Evolutionary conservation across 805 yeast species (phyloP).

Genomic region (Candida wancherniae): DNA sequence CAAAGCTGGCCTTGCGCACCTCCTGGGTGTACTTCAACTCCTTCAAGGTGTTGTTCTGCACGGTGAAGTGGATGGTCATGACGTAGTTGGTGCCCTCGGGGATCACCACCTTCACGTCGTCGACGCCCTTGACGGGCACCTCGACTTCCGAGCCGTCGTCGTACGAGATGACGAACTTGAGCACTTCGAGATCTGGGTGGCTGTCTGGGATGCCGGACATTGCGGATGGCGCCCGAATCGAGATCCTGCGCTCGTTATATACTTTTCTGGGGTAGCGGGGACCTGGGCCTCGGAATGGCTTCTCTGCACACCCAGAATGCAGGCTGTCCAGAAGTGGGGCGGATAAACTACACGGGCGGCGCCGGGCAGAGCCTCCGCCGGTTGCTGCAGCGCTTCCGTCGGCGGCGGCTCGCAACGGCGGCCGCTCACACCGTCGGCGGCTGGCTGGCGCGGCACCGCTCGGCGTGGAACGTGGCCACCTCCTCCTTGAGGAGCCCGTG

Average conservation of each 20-base stretch:
- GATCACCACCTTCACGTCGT: slow-evolving; percentile 25
- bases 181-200: slow-evolving; percentile 31
- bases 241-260: no score
- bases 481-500: slow-evolving; percentile 18
- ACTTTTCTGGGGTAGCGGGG: no score
- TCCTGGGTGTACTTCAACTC: slow-evolving; percentile 33
- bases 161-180: slow-evolving; percentile 26
- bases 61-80: slow-evolving; percentile 31
- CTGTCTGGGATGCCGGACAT: no score
- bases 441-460: slow-evolving; percentile 1
- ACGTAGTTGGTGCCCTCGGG: slow-evolving; percentile 35
- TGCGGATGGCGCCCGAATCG: no score
- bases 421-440: background rate
- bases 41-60: slow-evolving; percentile 23
- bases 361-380: no score
- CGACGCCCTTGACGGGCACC: slow-evolving; percentile 27
- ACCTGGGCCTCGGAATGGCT: no score
- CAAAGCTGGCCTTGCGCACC: slow-evolving; percentile 32
- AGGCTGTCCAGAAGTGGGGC: no score
- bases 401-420: background rate
- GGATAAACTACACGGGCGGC: no score
- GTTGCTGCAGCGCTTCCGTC: no score
- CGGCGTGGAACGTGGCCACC: slow-evolving; percentile 19
- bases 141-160: slow-evolving; percentile 25
- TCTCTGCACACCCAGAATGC: no score